Percentiles rank a stretch among this genome's conserved stretches.
Conservation (phyloP, 306 rosid species). For the Macrotyloma uniflorum region DNA sequence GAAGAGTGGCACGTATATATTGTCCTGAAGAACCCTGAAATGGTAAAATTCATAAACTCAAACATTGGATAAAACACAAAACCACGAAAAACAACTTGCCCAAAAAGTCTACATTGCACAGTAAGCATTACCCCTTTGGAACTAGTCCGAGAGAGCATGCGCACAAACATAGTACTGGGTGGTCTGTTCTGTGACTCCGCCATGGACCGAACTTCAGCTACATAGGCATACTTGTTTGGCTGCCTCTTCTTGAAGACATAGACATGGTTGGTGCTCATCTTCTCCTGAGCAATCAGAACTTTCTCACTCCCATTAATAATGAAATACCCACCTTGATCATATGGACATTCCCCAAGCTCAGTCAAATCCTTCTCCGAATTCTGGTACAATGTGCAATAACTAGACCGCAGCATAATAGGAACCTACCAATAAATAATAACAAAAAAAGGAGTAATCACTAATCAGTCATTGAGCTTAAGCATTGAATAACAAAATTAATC, state of each 20-base stretch:
- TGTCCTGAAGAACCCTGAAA: conserved; percentile 97
- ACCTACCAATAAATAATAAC: conserved; percentile 49
- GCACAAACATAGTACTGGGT: conserved; percentile 96
- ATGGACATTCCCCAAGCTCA: conserved; percentile 95
- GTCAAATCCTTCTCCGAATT: conserved; percentile 98
- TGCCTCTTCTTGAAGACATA: conserved; percentile 94
- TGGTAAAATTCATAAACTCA: conserved; percentile 15
- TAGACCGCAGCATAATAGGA: conserved; percentile 97
- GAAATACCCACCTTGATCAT: conserved; percentile 94
- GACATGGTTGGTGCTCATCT: conserved; percentile 96
- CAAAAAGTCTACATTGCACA: background rate
- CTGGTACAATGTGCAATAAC: conserved; percentile 93
- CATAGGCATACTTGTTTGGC: conserved; percentile 93
- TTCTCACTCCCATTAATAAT: conserved; percentile 88
- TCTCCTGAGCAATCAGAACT: conserved; percentile 94
- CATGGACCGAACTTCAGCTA: conserved; percentile 98
- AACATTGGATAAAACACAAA: background rate
- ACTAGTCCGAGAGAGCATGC: conserved; percentile 92
- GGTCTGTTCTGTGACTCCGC: conserved; percentile 98
- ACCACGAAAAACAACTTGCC: background rate
- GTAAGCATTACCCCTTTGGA: conserved; percentile 83
- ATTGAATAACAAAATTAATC: background rate
- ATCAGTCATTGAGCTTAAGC: background rate
- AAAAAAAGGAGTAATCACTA: background rate
- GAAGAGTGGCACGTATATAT: conserved; percentile 91